Conservation (phyloP, 495 filamentous ascomycete genomes). For the Talaromyces nanjingensis region DNA sequence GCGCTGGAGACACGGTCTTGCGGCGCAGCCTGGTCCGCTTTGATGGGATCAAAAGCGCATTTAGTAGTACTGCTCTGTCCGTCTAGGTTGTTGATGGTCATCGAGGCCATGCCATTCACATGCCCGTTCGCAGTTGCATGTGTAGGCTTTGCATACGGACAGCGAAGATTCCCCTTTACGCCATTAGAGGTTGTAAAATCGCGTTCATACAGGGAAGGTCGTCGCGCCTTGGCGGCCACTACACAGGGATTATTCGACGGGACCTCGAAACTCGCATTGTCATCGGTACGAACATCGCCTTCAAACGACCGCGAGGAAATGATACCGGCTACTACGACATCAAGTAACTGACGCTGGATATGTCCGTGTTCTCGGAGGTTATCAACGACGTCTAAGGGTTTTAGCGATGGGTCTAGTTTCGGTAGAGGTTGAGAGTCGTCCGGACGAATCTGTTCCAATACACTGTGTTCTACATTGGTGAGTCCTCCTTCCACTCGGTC, state of each 20-base stretch:
- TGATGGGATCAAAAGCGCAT: slow-evolving; percentile 37
- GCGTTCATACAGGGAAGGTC: slow-evolving; percentile 28
- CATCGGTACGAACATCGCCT: not conserved
- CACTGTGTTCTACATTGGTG: not conserved
- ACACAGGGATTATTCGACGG: slow-evolving; percentile 27
- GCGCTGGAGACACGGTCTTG: slow-evolving; percentile 30
- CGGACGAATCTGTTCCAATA: slow-evolving; percentile 3
- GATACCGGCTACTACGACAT: slow-evolving; percentile 33
- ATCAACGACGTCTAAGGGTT: slow-evolving; percentile 39
- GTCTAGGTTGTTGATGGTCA: slow-evolving; percentile 19
- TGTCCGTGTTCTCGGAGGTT: slow-evolving; percentile 34
- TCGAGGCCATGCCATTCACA: slow-evolving; percentile 11
- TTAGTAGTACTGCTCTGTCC: not conserved
- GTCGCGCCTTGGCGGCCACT: slow-evolving; percentile 31
- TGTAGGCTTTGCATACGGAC: slow-evolving; percentile 36
- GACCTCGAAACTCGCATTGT: slow-evolving; percentile 1
- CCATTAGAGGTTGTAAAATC: slow-evolving; percentile 40
- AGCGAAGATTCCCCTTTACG: slow-evolving; percentile 35
- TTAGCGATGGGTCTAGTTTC: slow-evolving; percentile 17
- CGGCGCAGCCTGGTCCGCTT: slow-evolving; percentile 25
- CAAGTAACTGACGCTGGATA: slow-evolving; percentile 34
- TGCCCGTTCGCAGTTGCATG: not conserved
- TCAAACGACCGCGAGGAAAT: slow-evolving; percentile 29
- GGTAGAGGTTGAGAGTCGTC: not conserved
- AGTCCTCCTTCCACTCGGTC: slow-evolving; percentile 17